phyloP scores from a whole-genome alignment of 495 filamentous ascomycete genomes.

The Penicillium paxilli region DNA sequence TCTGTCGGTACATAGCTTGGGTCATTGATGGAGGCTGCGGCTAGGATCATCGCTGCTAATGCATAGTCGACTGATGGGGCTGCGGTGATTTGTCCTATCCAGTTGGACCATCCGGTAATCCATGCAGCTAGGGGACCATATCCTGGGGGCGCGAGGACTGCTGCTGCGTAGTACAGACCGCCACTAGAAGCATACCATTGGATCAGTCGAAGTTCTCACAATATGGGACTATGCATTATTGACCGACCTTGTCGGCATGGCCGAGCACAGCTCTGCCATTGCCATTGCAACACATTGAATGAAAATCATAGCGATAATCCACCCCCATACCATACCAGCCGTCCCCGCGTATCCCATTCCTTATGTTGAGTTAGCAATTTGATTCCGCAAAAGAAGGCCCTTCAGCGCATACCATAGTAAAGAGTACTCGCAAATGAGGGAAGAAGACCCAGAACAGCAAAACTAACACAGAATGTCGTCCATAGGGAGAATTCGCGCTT shows the following conservation, averaged over 20 bases:
- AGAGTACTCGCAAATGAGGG: slow-evolving; percentile 76
- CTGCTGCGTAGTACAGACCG: slow-evolving; percentile 76
- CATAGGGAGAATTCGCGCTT: slow-evolving; percentile 82
- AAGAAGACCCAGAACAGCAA: slow-evolving; percentile 72
- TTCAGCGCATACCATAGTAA: slow-evolving; percentile 55
- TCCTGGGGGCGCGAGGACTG: slow-evolving; percentile 74
- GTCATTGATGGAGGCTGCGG: slow-evolving; percentile 66
- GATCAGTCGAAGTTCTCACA: background rate
- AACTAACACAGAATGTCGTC: slow-evolving; percentile 78
- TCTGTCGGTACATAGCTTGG: slow-evolving; percentile 62
- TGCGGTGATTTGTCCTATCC: slow-evolving; percentile 68
- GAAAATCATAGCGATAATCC: slow-evolving; percentile 73
- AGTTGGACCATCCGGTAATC: slow-evolving; percentile 76
- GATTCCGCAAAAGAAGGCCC: background rate
- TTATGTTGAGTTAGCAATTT: slow-evolving; percentile 7
- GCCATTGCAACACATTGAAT: slow-evolving; percentile 71
- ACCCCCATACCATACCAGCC: slow-evolving; percentile 82
- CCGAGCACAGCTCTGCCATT: slow-evolving; percentile 67
- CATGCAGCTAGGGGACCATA: slow-evolving; percentile 76
- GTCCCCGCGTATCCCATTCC: slow-evolving; percentile 81
- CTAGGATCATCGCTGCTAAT: slow-evolving; percentile 70
- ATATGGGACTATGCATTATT: background rate
- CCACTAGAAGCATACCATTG: slow-evolving; percentile 48
- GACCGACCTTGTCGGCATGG: slow-evolving; percentile 62
- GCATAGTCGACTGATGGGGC: slow-evolving; percentile 67